Percentiles rank a stretch among this genome's conserved stretches.
These are phyloP conservation scores for Paecilomyces fulvus DNA, from an alignment of 2,329 filamentous ascomycete genomes.

Conservation along the genomic window DNA sequence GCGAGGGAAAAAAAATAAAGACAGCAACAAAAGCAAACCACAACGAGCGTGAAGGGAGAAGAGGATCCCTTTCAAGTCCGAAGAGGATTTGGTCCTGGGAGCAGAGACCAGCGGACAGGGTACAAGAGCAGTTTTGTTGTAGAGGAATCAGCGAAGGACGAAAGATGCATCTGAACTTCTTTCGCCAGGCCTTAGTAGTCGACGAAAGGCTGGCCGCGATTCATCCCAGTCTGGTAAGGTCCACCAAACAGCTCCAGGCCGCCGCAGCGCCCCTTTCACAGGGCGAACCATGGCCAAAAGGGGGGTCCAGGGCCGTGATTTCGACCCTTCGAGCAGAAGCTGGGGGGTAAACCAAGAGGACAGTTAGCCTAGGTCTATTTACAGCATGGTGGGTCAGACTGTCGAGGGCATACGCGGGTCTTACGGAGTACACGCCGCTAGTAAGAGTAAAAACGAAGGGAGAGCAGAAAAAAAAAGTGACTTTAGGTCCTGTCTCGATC, in stretches of 20 bases:
- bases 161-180: background rate
- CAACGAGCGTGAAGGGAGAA: constrained; percentile 1
- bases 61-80: background rate
- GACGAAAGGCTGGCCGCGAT: background rate
- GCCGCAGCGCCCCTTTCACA: background rate
- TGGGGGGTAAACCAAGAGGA: background rate
- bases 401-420: background rate
- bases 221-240: background rate
- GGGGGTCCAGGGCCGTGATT: background rate
- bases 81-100: background rate
- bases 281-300: background rate
- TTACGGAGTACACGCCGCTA: background rate
- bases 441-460: background rate
- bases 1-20: background rate
- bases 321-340: background rate
- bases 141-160: background rate
- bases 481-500: background rate
- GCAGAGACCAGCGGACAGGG: background rate
- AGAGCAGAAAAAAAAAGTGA: background rate
- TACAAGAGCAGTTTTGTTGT: background rate
- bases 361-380: background rate
- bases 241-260: background rate
- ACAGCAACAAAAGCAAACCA: background rate
- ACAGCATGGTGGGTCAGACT: background rate
- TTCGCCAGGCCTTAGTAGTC: background rate